Percentiles rank a stretch among this genome's conserved stretches.
phyloP scores from a whole-genome alignment of 495 filamentous ascomycete species.

The Astrocystis sublimbata region DNA sequence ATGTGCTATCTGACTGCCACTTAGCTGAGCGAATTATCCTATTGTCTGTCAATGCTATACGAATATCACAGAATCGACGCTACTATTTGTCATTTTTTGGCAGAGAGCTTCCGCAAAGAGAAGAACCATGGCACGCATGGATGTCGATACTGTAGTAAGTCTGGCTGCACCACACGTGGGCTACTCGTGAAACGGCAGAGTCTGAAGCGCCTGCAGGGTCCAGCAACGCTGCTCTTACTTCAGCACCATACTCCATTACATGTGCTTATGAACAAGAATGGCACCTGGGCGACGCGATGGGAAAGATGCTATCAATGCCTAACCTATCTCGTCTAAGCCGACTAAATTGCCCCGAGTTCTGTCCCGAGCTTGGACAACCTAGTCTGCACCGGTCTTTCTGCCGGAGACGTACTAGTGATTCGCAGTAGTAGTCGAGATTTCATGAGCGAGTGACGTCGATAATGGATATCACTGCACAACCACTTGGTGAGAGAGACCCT shows the following conservation, averaged over 20 bases:
- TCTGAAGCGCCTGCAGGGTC: background rate
- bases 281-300: background rate
- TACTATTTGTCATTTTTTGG: background rate
- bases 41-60: constrained; percentile 1
- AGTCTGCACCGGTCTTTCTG: background rate
- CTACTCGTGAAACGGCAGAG: background rate
- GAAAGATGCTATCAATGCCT: background rate
- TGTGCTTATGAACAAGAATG: background rate
- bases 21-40: background rate
- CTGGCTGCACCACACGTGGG: background rate
- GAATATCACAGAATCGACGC: background rate
- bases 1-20: background rate
- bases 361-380: background rate
- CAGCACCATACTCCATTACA: background rate
- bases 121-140: background rate
- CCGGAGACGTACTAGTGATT: too few species aligned
- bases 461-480: background rate
- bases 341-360: too few species aligned
- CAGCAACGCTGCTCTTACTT: background rate
- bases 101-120: background rate
- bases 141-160: constrained; percentile 1
- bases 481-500: background rate
- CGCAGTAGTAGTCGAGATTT: background rate
- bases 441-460: background rate
- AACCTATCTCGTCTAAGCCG: background rate